Evolutionary conservation across 2,329 filamentous ascomycete species (phyloP).

Genomic region (Pezicula carpinea): DNA sequence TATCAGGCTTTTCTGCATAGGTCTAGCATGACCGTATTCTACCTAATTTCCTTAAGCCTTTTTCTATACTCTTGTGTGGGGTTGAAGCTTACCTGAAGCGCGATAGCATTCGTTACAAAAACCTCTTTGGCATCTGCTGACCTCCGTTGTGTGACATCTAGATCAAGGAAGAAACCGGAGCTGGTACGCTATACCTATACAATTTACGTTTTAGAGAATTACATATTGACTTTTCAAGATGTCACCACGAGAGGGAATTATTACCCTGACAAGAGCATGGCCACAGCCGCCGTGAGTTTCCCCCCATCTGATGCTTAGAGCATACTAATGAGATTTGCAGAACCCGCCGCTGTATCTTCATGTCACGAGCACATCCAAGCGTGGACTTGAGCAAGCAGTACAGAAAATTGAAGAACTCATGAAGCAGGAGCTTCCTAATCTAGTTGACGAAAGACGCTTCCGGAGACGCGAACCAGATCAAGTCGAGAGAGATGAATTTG

Average conservation of each 20-base stretch:
- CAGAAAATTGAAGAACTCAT: constrained; percentile 90
- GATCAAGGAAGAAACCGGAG: constrained; percentile 99
- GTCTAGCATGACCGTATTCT: constrained; percentile 22
- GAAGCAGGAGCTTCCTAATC: constrained; percentile 89
- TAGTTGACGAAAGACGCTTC: constrained; percentile 92
- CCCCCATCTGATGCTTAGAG: background rate
- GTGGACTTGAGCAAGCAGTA: constrained; percentile 85
- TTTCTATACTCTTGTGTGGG: constrained; percentile 43
- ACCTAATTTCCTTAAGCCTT: constrained; percentile 29
- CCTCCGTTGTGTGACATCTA: constrained; percentile 81
- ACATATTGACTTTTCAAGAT: constrained; percentile 73
- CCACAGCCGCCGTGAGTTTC: constrained; percentile 75
- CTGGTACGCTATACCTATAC: constrained; percentile 76
- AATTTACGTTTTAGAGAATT: constrained; percentile 32
- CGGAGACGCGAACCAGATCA: constrained; percentile 73
- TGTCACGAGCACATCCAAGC: constrained; percentile 86
- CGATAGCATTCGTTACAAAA: constrained; percentile 57
- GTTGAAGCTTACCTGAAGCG: constrained; percentile 66
- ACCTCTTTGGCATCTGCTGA: constrained; percentile 91
- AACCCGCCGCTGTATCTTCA: constrained; percentile 93
- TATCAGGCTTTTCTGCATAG: constrained; percentile 36
- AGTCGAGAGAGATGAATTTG: constrained; percentile 86
- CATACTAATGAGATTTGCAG: constrained; percentile 41
- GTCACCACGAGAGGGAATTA: constrained; percentile 97
- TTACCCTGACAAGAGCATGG: constrained; percentile 96